Percentiles rank a stretch among this genome's conserved stretches.
These are phyloP conservation scores for Rhodotorula diobovata DNA, from an alignment of 768 basidiomycete genomes.

Conservation along the genomic window DNA sequence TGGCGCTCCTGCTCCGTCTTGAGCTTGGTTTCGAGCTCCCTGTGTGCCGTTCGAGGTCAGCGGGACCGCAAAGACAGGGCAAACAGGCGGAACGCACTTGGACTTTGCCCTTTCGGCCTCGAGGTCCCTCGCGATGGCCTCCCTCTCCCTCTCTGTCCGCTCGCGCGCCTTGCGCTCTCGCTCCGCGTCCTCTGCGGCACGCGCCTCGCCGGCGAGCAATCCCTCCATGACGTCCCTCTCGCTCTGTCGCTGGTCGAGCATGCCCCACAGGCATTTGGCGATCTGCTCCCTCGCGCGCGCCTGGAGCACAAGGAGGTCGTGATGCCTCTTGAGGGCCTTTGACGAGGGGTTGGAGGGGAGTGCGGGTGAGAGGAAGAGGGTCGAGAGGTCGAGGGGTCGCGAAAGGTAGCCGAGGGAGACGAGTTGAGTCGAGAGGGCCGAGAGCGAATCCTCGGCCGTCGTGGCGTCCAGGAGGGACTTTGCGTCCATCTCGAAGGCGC, in stretches of 20 bases:
- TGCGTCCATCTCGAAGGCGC: neutral
- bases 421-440: slow-evolving; percentile 19
- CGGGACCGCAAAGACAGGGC: neutral
- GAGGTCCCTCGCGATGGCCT: neutral
- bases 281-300: slow-evolving; percentile 17
- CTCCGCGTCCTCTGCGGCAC: slow-evolving; percentile 4
- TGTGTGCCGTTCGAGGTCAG: neutral
- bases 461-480: neutral
- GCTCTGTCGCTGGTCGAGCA: slow-evolving; percentile 10
- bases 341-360: slow-evolving; percentile 3
- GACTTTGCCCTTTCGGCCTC: slow-evolving; percentile 20
- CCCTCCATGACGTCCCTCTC: slow-evolving; percentile 7
- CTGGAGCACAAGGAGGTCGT: slow-evolving; percentile 13
- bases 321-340: slow-evolving; percentile 7
- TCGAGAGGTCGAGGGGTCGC: slow-evolving; percentile 19
- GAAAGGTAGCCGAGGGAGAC: slow-evolving; percentile 16
- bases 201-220: neutral
- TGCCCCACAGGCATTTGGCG: slow-evolving; percentile 17
- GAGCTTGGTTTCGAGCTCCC: slow-evolving; percentile 12
- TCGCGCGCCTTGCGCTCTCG: slow-evolving; percentile 1
- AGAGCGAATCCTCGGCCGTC: slow-evolving; percentile 9
- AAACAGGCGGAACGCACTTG: neutral
- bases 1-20: slow-evolving; percentile 21
- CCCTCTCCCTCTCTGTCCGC: slow-evolving; percentile 3
- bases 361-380: slow-evolving; percentile 9